Evolutionary conservation across 441 rosid genomes (phyloP), one percentile per base, ranked within the genome.

Genomic region (Erodium texanum): DNA sequence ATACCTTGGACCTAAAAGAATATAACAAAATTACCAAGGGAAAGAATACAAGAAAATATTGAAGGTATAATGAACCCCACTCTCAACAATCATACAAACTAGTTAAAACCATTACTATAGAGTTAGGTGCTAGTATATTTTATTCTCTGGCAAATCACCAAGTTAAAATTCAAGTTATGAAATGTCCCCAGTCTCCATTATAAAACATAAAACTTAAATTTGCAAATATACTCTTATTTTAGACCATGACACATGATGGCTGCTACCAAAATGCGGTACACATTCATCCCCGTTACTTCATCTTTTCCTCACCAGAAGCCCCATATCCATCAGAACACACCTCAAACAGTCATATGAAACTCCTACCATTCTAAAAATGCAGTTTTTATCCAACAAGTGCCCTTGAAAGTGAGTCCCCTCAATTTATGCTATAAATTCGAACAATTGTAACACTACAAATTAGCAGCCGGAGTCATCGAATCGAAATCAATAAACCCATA

Each of bases 1-100:
- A 93, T 93, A 6, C 99, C 99, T 87, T 91, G 97, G 73, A 89
- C 89, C 99, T 93, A 62, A 7, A 45, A 68, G 64, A 24, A 67
- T 36, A 19, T 19, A 68, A 19, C 15, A 12, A 12, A 38, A 38
- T 36, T 7, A 65, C 48, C 24, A 3, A 1, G 23, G 22, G 29
- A 48, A 63, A 3, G 7, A 24, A 62, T 7, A 27, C 3, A 29
- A 2, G 11, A 61, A n/a, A 62, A 14, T 7, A 41, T 41, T 7
- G 48, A 41, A 41, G 48, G 29, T 27, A 1, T 27, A 27, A 27
- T 27, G 29, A 27, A 27, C 29, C 29, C 1, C 29, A 1, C 29
- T 27, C 29, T 27, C 29, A 27, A 4, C 29, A 27, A 27, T 27
- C 1, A 27, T 27, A 27, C 29, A 27, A 27, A 4, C 29, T 27